Evolutionary conservation across 2,329 filamentous ascomycete species (phyloP).

Genomic region (Apiospora saccharicola): DNA sequence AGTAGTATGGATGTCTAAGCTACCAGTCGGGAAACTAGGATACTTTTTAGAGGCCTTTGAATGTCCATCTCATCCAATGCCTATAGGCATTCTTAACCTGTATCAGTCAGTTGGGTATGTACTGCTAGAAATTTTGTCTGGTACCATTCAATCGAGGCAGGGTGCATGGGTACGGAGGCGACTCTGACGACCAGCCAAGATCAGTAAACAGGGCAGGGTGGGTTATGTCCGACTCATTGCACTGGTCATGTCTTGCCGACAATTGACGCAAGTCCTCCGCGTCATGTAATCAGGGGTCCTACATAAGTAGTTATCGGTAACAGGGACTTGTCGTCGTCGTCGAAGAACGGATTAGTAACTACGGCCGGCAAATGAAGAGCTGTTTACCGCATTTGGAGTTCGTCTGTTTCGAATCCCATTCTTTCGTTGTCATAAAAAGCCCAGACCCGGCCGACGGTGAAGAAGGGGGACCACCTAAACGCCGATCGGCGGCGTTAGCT

Average conservation of each 20-base stretch:
- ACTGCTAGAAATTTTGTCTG: not conserved
- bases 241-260: not conserved
- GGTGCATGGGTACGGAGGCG: not conserved
- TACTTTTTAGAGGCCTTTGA: not conserved
- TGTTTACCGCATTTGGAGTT: not conserved
- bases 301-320: not conserved
- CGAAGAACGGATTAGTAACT: not conserved
- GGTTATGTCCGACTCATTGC: conserved; percentile 12
- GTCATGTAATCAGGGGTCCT: not conserved
- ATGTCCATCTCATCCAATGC: not conserved
- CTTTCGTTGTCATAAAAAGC: not conserved
- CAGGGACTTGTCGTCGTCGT: not conserved
- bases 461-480: not conserved
- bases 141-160: not conserved
- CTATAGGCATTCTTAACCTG: not conserved
- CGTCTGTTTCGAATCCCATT: not conserved
- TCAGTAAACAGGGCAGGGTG: not conserved
- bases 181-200: not conserved
- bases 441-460: not conserved
- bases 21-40: not conserved
- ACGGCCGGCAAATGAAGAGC: not conserved
- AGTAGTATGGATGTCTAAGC: too few species aligned
- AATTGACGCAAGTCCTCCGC: not conserved
- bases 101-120: not conserved
- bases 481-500: not conserved